phyloP scores from a whole-genome alignment of 345 rosid species.

The Boechera retrofracta region DNA sequence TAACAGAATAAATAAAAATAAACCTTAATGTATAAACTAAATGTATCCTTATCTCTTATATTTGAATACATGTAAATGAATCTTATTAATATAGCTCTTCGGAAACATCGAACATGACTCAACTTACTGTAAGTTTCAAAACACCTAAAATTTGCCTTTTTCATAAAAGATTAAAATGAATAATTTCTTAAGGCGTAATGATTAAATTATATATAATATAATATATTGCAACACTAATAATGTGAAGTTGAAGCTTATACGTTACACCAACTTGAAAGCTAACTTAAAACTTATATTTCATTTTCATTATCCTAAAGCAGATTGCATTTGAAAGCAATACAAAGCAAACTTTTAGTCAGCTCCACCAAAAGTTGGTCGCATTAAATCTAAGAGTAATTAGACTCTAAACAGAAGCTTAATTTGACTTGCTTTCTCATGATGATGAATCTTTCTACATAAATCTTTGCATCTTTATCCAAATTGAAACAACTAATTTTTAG shows the following conservation, averaged over 20 bases:
- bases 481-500: background rate
- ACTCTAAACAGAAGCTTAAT: conserved; percentile 30
- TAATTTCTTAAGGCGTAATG: background rate
- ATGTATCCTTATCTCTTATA: too few relatives aligned
- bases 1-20: too few relatives aligned
- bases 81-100: background rate
- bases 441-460: conserved; percentile 25
- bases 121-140: background rate
- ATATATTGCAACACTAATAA: conserved; percentile 17
- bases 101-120: background rate
- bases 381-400: conserved; percentile 8
- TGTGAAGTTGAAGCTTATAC: conserved; percentile 35
- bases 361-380: conserved; percentile 24
- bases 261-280: conserved; percentile 40
- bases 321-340: conserved; percentile 34
- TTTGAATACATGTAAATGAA: too few relatives aligned
- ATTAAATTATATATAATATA: background rate
- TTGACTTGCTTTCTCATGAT: conserved; percentile 22
- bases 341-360: conserved; percentile 37
- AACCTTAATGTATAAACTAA: too few relatives aligned
- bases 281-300: conserved; percentile 4
- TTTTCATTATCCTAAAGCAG: conserved; percentile 29
- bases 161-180: background rate
- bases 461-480: conserved; percentile 14
- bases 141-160: background rate